These are phyloP conservation scores for Verticillium albo-atrum DNA, from an alignment of 2,329 filamentous ascomycete genomes.

Conservation along the genomic window DNA sequence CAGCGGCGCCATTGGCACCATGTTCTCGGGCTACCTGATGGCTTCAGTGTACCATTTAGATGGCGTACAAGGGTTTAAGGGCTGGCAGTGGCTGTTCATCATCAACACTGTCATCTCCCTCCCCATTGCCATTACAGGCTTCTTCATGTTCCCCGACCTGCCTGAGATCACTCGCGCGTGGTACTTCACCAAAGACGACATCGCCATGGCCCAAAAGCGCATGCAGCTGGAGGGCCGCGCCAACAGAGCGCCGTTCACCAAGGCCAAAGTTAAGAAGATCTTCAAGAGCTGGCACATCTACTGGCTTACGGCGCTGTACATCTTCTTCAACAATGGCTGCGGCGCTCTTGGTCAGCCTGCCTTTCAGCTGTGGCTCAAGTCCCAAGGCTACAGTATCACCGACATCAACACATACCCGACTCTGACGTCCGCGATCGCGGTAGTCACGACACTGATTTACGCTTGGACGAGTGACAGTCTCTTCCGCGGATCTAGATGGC, in stretches of 20 bases:
- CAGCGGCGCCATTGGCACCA: slow-evolving; percentile 15
- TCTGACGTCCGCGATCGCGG: slow-evolving; percentile 47
- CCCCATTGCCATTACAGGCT: slow-evolving; percentile 50
- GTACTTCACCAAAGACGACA: slow-evolving; percentile 27
- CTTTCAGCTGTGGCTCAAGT: slow-evolving; percentile 47
- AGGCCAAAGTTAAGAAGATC: slow-evolving; percentile 53
- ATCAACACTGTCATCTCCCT: slow-evolving; percentile 53
- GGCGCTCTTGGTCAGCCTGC: slow-evolving; percentile 45
- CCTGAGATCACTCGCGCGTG: slow-evolving; percentile 13
- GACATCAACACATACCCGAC: slow-evolving; percentile 54
- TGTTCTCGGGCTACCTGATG: slow-evolving; percentile 28
- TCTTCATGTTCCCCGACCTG: slow-evolving; percentile 28
- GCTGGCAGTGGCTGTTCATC: slow-evolving; percentile 55
- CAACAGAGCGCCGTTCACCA: slow-evolving; percentile 31
- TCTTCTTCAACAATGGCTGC: slow-evolving; percentile 59
- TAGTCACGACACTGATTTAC: slow-evolving; percentile 57
- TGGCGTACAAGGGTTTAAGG: slow-evolving; percentile 31
- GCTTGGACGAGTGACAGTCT: slow-evolving; percentile 63
- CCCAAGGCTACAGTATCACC: slow-evolving; percentile 33
- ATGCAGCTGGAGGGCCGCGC: slow-evolving; percentile 41
- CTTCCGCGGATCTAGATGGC: slow-evolving; percentile 57
- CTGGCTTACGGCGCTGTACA: slow-evolving; percentile 51
- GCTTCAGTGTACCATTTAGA: slow-evolving; percentile 30
- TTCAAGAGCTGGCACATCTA: slow-evolving; percentile 64
- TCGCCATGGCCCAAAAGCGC: slow-evolving; percentile 31